Evolutionary conservation across 108 stramenopile genomes (phyloP).

Genomic region (Epithemia pelagica): DNA sequence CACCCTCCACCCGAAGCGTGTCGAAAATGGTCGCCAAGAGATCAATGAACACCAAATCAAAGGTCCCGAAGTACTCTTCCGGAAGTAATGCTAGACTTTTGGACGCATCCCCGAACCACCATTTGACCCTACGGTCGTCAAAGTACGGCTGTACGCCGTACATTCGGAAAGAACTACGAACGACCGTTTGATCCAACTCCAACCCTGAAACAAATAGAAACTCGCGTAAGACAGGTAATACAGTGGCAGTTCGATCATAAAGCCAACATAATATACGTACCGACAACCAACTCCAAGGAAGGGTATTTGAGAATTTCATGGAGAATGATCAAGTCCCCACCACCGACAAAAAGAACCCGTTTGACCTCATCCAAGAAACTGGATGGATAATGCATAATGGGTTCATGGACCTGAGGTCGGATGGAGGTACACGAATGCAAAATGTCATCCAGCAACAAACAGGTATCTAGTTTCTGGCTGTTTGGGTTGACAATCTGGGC

Average conservation of each 20-base stretch:
- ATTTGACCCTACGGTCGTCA: slow-evolving; percentile 73
- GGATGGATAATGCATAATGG: slow-evolving; percentile 65
- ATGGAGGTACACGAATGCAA: slow-evolving; percentile 67
- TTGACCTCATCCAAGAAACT: slow-evolving; percentile 49
- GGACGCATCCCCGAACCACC: slow-evolving; percentile 89
- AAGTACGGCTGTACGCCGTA: slow-evolving; percentile 78
- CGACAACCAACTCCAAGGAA: slow-evolving; percentile 62
- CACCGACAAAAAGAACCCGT: slow-evolving; percentile 74
- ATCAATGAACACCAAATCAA: slow-evolving; percentile 85
- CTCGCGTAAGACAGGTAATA: too few species aligned
- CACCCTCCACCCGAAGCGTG: slow-evolving; percentile 56
- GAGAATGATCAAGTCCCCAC: slow-evolving; percentile 81
- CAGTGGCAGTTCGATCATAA: too few species aligned
- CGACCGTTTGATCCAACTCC: slow-evolving; percentile 77
- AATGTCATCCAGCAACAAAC: slow-evolving; percentile 57
- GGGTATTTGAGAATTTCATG: slow-evolving; percentile 81
- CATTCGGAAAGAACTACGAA: slow-evolving; percentile 59
- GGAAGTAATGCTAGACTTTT: slow-evolving; percentile 66
- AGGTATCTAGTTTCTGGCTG: slow-evolving; percentile 30
- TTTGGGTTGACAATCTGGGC: slow-evolving; percentile 11
- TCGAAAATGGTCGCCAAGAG: slow-evolving; percentile 65
- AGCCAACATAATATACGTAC: too few species aligned
- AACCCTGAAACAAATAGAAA: slow-evolving; percentile 24
- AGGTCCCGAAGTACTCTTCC: slow-evolving; percentile 71
- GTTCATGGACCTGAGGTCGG: slow-evolving; percentile 83